Conservation (phyloP, 225 moss, liverwort and hornwort genomes). For the Lunularia cruciata region DNA sequence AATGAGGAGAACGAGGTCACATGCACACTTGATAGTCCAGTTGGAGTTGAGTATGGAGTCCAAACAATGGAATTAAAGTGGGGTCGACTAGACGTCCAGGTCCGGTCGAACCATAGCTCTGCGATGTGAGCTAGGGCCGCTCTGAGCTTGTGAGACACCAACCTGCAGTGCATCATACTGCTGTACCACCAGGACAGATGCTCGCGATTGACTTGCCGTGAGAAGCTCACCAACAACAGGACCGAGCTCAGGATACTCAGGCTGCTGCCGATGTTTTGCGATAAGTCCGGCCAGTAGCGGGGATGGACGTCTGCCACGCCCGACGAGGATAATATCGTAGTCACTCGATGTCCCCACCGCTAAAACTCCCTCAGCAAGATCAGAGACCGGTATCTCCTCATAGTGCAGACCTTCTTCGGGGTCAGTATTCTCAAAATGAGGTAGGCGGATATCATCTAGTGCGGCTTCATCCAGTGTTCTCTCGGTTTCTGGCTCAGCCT, state of each 20-base stretch:
- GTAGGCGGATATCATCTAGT: neutral
- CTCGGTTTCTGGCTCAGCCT: constrained; percentile 2
- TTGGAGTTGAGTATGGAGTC: too few relatives aligned
- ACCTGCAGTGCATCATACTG: constrained; percentile 55
- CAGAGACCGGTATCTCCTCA: constrained; percentile 37
- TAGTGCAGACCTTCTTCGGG: neutral
- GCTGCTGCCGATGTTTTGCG: constrained; percentile 14
- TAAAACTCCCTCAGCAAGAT: constrained; percentile 46
- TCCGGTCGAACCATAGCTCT: too few relatives aligned
- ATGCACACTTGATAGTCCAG: too few relatives aligned
- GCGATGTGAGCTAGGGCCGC: too few relatives aligned
- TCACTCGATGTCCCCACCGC: constrained; percentile 33
- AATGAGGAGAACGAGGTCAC: too few relatives aligned
- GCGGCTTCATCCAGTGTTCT: constrained; percentile 17
- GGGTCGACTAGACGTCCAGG: too few relatives aligned
- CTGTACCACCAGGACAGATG: constrained; percentile 76
- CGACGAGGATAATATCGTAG: constrained; percentile 57
- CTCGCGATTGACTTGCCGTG: constrained; percentile 44
- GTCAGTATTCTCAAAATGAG: neutral
- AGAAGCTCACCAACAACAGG: constrained; percentile 67
- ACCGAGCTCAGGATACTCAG: constrained; percentile 64
- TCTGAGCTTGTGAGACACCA: constrained; percentile 11
- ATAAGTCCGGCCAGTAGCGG: constrained; percentile 49
- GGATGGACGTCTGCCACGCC: constrained; percentile 56
- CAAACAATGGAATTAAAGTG: too few relatives aligned